These are phyloP conservation scores for Fusarium aywerte DNA, from an alignment of 2,329 filamentous ascomycete genomes.

Conservation along the genomic window DNA sequence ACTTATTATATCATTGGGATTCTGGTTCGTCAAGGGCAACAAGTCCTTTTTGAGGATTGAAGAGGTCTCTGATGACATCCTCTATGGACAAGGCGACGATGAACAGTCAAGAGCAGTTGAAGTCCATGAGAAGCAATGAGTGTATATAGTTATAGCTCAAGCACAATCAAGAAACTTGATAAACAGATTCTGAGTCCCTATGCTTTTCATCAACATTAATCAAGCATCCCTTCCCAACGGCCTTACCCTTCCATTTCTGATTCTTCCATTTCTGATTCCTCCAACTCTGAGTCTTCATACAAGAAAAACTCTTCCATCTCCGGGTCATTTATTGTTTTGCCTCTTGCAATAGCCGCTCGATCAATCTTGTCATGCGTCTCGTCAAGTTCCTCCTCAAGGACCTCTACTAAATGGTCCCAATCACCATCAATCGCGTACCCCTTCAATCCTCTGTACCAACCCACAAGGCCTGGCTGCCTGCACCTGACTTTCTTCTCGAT, in stretches of 20 bases:
- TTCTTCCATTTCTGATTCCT: too few species aligned
- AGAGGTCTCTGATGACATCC: conserved; percentile 12
- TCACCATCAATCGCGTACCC: neutral
- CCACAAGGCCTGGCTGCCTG: neutral
- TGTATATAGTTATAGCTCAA: neutral
- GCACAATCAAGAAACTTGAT: fast-evolving
- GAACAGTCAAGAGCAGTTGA: neutral
- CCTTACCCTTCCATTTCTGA: too few species aligned
- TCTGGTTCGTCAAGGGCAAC: conserved; percentile 61
- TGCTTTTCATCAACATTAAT: too few species aligned
- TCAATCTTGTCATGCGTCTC: fast-evolving
- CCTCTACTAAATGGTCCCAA: conserved; percentile 3
- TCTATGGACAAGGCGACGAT: conserved; percentile 15
- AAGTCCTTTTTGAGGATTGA: conserved; percentile 50
- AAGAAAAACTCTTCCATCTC: neutral
- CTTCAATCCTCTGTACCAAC: conserved; percentile 24
- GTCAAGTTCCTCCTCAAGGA: neutral
- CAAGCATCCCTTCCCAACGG: neutral
- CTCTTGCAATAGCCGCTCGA: neutral
- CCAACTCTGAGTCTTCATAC: neutral
- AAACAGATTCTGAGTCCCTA: neutral
- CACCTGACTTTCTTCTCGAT: neutral
- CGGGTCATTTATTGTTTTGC: fast-evolving
- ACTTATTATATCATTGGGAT: conserved; percentile 59
- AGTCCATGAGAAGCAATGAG: neutral